These are phyloP conservation scores for Starmerella kuoi DNA, from an alignment of 805 yeast species.

Conservation along the genomic window DNA sequence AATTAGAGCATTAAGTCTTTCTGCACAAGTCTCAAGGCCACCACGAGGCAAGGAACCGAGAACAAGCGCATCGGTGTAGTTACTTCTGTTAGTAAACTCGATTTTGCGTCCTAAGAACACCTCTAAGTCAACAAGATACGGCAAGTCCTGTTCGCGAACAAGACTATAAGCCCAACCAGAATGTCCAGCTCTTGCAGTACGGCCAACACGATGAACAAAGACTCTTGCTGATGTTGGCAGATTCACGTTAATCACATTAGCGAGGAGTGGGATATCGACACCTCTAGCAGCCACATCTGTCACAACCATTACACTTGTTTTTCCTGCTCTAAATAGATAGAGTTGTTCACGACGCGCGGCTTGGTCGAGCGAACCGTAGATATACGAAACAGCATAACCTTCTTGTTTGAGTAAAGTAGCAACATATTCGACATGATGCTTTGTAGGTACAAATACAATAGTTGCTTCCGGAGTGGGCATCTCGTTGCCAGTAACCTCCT, in stretches of 20 bases:
- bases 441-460: conserved; percentile 88
- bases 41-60: conserved; percentile 72
- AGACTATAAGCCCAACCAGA: conserved; percentile 95
- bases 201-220: conserved; percentile 93
- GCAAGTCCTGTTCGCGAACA: conserved; percentile 71
- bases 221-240: conserved; percentile 87
- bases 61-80: conserved; percentile 63
- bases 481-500: conserved; percentile 67
- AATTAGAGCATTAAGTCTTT: conserved; percentile 51
- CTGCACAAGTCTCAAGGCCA: conserved; percentile 59
- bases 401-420: conserved; percentile 55
- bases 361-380: conserved; percentile 91
- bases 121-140: conserved; percentile 82
- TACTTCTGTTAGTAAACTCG: conserved; percentile 35
- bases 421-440: conserved; percentile 93
- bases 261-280: conserved; percentile 92
- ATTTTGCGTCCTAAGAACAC: conserved; percentile 77
- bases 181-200: conserved; percentile 99
- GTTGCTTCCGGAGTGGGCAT: conserved; percentile 80
- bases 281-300: conserved; percentile 95
- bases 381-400: conserved; percentile 79
- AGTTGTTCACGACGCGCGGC: conserved; percentile 85
- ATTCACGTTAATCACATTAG: conserved; percentile 85
- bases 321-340: conserved; percentile 70
- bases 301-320: conserved; percentile 78